Conservation (phyloP, 345 rosid genomes). For the Nephelium lappaceum region DNA sequence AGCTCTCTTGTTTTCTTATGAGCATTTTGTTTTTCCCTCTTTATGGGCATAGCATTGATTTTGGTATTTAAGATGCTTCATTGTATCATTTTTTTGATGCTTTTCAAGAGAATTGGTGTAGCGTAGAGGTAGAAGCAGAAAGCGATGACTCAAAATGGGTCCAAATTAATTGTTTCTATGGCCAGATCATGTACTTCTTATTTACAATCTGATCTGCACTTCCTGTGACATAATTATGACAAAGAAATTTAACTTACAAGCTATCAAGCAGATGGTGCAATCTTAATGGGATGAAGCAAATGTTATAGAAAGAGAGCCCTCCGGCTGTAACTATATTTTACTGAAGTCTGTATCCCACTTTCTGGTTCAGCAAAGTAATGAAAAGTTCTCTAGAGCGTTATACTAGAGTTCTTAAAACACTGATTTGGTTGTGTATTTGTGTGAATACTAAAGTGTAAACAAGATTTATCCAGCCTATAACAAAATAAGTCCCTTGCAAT, state of each 20-base stretch:
- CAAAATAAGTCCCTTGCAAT: neutral
- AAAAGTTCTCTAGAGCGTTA: neutral
- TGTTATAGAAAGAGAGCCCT: conserved; percentile 1
- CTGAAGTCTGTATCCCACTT: neutral
- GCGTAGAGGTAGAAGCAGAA: neutral
- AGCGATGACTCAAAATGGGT: neutral
- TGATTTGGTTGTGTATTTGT: neutral
- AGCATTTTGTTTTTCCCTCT: neutral
- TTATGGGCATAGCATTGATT: neutral
- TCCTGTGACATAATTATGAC: neutral
- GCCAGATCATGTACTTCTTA: neutral
- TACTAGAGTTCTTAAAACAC: neutral
- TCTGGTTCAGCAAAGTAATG: neutral
- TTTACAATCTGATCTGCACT: neutral
- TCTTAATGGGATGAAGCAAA: neutral
- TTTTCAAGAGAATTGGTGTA: neutral
- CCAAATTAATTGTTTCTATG: neutral
- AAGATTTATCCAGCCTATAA: neutral
- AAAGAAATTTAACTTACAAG: neutral
- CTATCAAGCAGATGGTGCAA: neutral
- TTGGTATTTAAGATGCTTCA: neutral
- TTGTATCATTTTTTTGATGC: neutral
- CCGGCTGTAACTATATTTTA: neutral
- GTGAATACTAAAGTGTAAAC: neutral
- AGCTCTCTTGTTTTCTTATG: neutral